phyloP scores from a whole-genome alignment of 1,284 basidiomycete species.

The Cryptococcus sp. region DNA sequence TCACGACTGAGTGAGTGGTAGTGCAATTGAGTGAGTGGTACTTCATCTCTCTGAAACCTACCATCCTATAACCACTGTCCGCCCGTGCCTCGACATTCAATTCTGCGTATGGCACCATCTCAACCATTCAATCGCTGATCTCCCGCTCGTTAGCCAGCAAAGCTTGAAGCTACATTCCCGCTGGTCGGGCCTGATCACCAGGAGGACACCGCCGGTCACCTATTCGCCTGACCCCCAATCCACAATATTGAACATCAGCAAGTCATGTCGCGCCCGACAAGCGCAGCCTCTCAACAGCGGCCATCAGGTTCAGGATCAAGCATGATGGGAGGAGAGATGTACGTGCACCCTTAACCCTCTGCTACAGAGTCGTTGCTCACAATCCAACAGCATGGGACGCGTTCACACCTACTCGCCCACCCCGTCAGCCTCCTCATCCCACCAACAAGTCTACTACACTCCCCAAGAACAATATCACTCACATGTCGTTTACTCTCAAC shows the following conservation, averaged over 20 bases:
- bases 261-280: slow-evolving; percentile 18
- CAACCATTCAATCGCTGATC: not conserved
- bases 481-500: slow-evolving; percentile 4
- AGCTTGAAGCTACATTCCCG: slow-evolving; percentile 6
- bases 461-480: slow-evolving; percentile 15
- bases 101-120: not conserved
- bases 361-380: not conserved
- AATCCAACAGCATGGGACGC: slow-evolving; percentile 14
- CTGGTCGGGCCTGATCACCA: slow-evolving; percentile 9
- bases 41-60: too few relatives aligned
- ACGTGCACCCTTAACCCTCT: slow-evolving; percentile 3
- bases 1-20: too few relatives aligned
- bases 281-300: slow-evolving; percentile 12
- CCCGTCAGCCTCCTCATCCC: slow-evolving; percentile 12
- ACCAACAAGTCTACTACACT: slow-evolving; percentile 15
- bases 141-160: slow-evolving; percentile 5
- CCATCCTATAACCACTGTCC: too few relatives aligned
- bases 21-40: too few relatives aligned
- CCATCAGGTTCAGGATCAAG: slow-evolving; percentile 9
- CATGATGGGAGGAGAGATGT: slow-evolving; percentile 17
- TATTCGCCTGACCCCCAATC: too few relatives aligned
- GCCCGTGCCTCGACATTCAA: not conserved
- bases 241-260: not conserved
- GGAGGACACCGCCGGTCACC: not conserved
- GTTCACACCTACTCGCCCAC: slow-evolving; percentile 19